A percentile compares a stretch with the other conserved stretches of the same genome.
Evolutionary conservation across 768 basidiomycete species (phyloP).

Genomic region (Asterophora lycoperdoides): DNA sequence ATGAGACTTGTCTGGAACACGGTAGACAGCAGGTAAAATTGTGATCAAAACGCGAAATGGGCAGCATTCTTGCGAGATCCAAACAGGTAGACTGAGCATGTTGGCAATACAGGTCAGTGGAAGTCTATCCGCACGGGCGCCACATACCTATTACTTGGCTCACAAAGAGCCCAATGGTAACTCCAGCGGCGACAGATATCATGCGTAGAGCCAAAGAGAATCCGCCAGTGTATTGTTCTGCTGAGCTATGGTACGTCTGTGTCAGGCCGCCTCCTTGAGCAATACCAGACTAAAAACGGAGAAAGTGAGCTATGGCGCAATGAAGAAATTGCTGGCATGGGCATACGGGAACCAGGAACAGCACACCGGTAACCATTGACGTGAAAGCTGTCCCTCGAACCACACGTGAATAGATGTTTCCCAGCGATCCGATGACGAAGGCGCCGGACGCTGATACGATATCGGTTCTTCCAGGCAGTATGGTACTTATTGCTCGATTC

Average conservation of each 20-base stretch:
- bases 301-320: background rate
- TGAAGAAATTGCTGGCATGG: background rate
- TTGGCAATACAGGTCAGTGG: background rate
- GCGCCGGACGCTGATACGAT: constrained; percentile 78
- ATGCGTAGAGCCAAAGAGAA: constrained; percentile 78
- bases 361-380: constrained; percentile 89
- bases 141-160: constrained; percentile 57
- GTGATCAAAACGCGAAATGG: constrained; percentile 65
- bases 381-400: constrained; percentile 82
- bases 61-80: constrained; percentile 69
- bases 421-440: constrained; percentile 71
- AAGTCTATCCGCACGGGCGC: background rate
- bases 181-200: constrained; percentile 81
- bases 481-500: constrained; percentile 56
- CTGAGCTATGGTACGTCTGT: constrained; percentile 54
- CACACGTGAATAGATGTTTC: constrained; percentile 76
- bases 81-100: constrained; percentile 57
- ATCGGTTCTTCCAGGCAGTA: constrained; percentile 64
- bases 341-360: constrained; percentile 84
- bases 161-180: constrained; percentile 80
- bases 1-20: constrained; percentile 4
- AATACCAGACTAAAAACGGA: constrained; percentile 56
- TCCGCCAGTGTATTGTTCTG: constrained; percentile 69
- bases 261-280: constrained; percentile 70
- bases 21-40: constrained; percentile 1